Conservation (phyloP, 805 yeast genomes). For the Ogataea trehalophila region DNA sequence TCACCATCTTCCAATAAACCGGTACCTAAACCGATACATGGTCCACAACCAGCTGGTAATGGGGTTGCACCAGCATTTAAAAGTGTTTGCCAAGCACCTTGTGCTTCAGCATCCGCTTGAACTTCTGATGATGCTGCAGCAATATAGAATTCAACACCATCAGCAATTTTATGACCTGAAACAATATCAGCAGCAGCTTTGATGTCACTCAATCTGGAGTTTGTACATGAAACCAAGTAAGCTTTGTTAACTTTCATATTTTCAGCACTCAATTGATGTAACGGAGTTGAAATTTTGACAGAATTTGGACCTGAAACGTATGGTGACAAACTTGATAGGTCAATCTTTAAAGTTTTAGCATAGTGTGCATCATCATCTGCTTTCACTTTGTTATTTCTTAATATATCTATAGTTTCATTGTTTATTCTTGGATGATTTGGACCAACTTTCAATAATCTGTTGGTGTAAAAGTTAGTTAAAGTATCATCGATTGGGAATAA, state of each 20-base stretch:
- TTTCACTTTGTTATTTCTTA: constrained; percentile 36
- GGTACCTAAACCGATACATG: constrained; percentile 96
- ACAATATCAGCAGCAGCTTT: constrained; percentile 91
- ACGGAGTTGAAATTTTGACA: constrained; percentile 82
- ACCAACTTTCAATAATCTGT: constrained; percentile 43
- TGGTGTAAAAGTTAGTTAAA: constrained; percentile 71
- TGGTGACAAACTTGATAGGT: constrained; percentile 76
- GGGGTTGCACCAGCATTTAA: constrained; percentile 92
- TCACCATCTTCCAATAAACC: constrained; percentile 94
- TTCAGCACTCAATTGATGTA: constrained; percentile 66
- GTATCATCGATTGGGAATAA: constrained; percentile 91
- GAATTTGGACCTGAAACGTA: constrained; percentile 96
- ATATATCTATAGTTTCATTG: constrained; percentile 46
- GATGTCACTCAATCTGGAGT: constrained; percentile 88
- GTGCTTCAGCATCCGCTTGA: constrained; percentile 84
- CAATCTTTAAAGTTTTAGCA: constrained; percentile 83
- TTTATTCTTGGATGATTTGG: constrained; percentile 78
- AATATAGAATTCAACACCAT: constrained; percentile 89
- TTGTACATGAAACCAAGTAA: constrained; percentile 95
- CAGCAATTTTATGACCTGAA: constrained; percentile 75
- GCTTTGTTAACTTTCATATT: constrained; percentile 86
- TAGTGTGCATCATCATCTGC: constrained; percentile 80
- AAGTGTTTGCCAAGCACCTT: constrained; percentile 89
- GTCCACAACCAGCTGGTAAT: constrained; percentile 98
- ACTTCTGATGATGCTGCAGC: constrained; percentile 97